Conservation (phyloP, 805 yeast genomes). For the Candida sonorensis region DNA sequence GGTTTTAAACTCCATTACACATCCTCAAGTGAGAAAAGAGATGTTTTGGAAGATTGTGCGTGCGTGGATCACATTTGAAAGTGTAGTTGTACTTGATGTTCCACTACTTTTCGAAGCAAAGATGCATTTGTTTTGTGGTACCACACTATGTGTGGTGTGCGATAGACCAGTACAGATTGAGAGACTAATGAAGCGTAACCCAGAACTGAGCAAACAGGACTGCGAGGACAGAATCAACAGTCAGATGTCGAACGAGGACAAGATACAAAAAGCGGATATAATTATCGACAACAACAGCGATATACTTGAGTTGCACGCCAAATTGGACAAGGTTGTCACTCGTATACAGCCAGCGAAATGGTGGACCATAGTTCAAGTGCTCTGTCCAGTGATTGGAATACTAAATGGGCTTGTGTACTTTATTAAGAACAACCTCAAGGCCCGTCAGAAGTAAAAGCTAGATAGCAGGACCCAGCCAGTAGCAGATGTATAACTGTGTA, state of each 20-base stretch:
- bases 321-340: conserved; percentile 34
- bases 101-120: conserved; percentile 84
- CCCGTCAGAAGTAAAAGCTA: background rate
- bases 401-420: conserved; percentile 4
- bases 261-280: conserved; percentile 53
- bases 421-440: conserved; percentile 1
- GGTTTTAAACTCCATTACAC: conserved; percentile 68
- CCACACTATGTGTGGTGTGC: conserved; percentile 62
- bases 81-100: conserved; percentile 74
- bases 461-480: no score
- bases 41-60: conserved; percentile 50
- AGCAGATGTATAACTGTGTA: no score
- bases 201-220: conserved; percentile 56
- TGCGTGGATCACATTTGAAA: conserved; percentile 52
- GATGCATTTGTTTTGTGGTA: conserved; percentile 65
- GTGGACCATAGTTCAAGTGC: conserved; percentile 10
- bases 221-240: conserved; percentile 65
- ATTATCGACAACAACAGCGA: conserved; percentile 57
- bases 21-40: conserved; percentile 74
- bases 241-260: conserved; percentile 64
- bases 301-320: conserved; percentile 34
- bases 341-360: conserved; percentile 30
- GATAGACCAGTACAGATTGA: conserved; percentile 48
- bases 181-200: conserved; percentile 62
- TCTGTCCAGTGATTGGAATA: conserved; percentile 16